A percentile compares a stretch with the other conserved stretches of the same genome.
Evolutionary conservation across 345 rosid genomes (phyloP).

Genomic region (Gossypium arboreum): DNA sequence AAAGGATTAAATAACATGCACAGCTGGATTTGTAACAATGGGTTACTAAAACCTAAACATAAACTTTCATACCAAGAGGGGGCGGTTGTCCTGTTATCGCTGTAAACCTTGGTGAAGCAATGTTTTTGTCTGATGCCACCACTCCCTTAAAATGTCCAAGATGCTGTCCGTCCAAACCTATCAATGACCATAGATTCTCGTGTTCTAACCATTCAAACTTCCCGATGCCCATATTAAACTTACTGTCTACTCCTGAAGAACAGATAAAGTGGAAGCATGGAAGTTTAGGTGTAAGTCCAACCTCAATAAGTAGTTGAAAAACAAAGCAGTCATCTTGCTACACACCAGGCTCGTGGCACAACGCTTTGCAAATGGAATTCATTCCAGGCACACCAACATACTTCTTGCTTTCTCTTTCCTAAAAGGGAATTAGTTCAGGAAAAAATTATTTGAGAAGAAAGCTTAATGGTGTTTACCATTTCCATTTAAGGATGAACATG

Average conservation of each 20-base stretch:
- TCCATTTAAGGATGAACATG: neutral
- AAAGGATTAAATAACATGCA: neutral
- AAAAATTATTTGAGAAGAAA: too few relatives aligned
- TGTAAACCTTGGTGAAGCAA: conserved; percentile 60
- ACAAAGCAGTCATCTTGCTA: neutral
- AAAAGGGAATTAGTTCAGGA: conserved; percentile 14
- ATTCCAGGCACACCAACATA: conserved; percentile 81
- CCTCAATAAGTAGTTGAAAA: conserved; percentile 1
- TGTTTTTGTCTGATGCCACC: conserved; percentile 66
- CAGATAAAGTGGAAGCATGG: conserved; percentile 5
- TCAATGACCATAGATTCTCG: conserved; percentile 56
- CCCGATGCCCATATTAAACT: conserved; percentile 58
- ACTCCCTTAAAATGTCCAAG: conserved; percentile 62
- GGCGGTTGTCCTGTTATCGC: conserved; percentile 52
- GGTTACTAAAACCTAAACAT: neutral
- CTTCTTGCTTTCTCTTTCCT: conserved; percentile 59
- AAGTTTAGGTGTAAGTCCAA: neutral
- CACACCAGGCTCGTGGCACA: conserved; percentile 61
- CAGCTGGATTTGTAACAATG: neutral
- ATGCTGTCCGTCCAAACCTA: conserved; percentile 50
- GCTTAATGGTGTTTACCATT: neutral
- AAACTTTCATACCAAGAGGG: conserved; percentile 51
- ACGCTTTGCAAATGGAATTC: conserved; percentile 69
- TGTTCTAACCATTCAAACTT: conserved; percentile 66
- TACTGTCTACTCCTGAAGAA: conserved; percentile 59